These are phyloP conservation scores for Parathielavia hyrcaniae DNA, from an alignment of 495 filamentous ascomycete genomes.

Conservation along the genomic window DNA sequence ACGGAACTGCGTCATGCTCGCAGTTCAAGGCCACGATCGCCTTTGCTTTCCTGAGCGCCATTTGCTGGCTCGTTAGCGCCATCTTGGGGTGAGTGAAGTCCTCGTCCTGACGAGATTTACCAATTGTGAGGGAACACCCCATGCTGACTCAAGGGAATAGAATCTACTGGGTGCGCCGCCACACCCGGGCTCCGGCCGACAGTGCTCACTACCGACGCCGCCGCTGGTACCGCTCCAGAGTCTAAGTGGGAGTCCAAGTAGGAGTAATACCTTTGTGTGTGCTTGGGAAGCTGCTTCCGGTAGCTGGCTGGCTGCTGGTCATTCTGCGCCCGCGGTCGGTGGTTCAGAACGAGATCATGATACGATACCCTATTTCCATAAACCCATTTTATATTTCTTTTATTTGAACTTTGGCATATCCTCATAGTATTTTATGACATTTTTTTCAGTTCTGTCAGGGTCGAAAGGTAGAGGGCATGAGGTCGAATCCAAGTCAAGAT, in stretches of 20 bases:
- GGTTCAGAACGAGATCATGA: background rate
- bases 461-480: background rate
- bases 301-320: background rate
- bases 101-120: no score
- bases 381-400: background rate
- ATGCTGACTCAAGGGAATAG: conserved; percentile 21
- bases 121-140: background rate
- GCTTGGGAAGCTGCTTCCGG: background rate
- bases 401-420: background rate
- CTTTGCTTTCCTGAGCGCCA: conserved; percentile 61
- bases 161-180: conserved; percentile 41
- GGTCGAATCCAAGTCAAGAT: no score
- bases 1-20: conserved; percentile 58
- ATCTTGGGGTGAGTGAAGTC: conserved; percentile 38
- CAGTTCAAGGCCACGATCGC: conserved; percentile 62
- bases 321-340: background rate
- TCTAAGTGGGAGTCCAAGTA: conserved; percentile 36
- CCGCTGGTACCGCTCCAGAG: conserved; percentile 39
- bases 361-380: background rate
- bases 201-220: conserved; percentile 31
- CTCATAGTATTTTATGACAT: no score
- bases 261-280: no score
- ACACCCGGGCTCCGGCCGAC: conserved; percentile 15
- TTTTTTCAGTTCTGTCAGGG: background rate
- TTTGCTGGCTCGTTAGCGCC: conserved; percentile 58